Evolutionary conservation across 805 yeast species (phyloP).

Genomic region (Hyphopichia homilentoma): DNA sequence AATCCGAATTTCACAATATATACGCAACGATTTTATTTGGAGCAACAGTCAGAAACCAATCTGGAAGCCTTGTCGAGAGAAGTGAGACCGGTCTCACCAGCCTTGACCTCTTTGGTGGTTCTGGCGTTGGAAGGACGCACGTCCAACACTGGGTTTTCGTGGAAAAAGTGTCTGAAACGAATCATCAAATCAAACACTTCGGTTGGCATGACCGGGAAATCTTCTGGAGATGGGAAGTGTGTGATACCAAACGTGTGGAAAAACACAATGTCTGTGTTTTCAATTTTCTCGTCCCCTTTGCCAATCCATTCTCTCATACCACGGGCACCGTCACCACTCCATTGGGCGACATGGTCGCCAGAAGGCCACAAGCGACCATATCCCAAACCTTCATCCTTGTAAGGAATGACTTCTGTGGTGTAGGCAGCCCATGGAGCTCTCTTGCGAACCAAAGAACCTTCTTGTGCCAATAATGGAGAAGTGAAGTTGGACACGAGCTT

Average conservation of each 20-base stretch:
- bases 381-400: constrained; percentile 48
- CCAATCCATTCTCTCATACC: constrained; percentile 71
- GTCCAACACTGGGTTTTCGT: constrained; percentile 74
- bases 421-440: constrained; percentile 81
- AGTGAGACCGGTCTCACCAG: constrained; percentile 30
- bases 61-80: constrained; percentile 37
- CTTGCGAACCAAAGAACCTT: constrained; percentile 69
- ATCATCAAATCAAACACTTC: constrained; percentile 72
- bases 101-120: constrained; percentile 38
- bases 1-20: no score
- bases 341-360: constrained; percentile 73
- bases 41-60: constrained; percentile 24
- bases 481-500: constrained; percentile 74
- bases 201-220: constrained; percentile 86
- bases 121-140: constrained; percentile 57
- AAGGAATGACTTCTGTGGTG: constrained; percentile 66
- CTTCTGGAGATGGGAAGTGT: constrained; percentile 87
- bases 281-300: constrained; percentile 54
- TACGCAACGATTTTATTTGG: no score
- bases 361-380: constrained; percentile 73
- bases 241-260: constrained; percentile 85
- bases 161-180: constrained; percentile 77
- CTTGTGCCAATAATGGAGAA: constrained; percentile 69
- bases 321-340: constrained; percentile 64
- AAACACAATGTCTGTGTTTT: constrained; percentile 66